Conservation (phyloP, 2,329 filamentous ascomycete genomes). For the Verticillium nubilum region DNA sequence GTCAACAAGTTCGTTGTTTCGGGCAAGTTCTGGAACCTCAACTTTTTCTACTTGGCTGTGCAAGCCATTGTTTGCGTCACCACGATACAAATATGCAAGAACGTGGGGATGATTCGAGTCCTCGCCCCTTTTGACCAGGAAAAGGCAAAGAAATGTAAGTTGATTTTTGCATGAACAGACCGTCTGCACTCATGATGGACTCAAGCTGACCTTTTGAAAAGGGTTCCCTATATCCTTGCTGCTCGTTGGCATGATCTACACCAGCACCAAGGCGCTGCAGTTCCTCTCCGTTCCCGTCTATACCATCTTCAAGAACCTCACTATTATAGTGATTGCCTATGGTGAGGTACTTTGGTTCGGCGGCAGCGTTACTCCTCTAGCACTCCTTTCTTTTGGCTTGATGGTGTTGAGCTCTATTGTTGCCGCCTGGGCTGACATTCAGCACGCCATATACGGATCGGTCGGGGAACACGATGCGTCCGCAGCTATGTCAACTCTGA, state of each 20-base stretch:
- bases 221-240: slow-evolving; percentile 96
- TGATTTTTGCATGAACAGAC: not conserved
- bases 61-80: slow-evolving; percentile 60
- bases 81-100: slow-evolving; percentile 59
- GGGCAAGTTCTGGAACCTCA: slow-evolving; percentile 86
- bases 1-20: slow-evolving; percentile 99
- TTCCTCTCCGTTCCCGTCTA: slow-evolving; percentile 97
- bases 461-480: slow-evolving; percentile 46
- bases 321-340: slow-evolving; percentile 97
- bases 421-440: slow-evolving; percentile 95
- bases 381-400: slow-evolving; percentile 87
- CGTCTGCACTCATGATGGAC: not conserved
- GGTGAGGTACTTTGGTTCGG: slow-evolving; percentile 98
- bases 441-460: slow-evolving; percentile 60
- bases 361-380: slow-evolving; percentile 79
- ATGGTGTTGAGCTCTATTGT: slow-evolving; percentile 96
- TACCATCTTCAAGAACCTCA: slow-evolving; percentile 99
- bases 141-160: slow-evolving; percentile 86
- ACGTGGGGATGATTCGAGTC: slow-evolving; percentile 74
- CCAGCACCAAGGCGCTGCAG: slow-evolving; percentile 89
- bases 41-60: slow-evolving; percentile 88
- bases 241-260: slow-evolving; percentile 99
- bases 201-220: slow-evolving; percentile 31
- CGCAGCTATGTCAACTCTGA: slow-evolving; percentile 78
- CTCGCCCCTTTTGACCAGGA: slow-evolving; percentile 76